Base-by-base conservation (phyloP, 257 asterid species). In the Solanum commersonii region DNA sequence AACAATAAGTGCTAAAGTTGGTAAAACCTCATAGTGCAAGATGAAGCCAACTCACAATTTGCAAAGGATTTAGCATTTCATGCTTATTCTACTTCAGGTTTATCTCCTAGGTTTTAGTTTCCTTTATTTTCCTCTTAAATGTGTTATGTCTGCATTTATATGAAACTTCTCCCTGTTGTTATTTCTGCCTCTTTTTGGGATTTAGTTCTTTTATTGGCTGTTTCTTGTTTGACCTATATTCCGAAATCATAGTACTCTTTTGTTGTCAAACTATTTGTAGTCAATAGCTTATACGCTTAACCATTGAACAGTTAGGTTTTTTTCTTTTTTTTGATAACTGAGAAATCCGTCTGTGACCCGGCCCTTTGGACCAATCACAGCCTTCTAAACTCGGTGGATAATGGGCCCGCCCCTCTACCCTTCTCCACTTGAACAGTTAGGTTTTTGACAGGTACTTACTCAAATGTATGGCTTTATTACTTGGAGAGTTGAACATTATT, bases 371-470 rank as follows among this genome's bases (percentile, higher is more conserved):
- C 33, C 33, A 31, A 31, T 31, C 33, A 31, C 33, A 31, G 33
- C 33, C 33, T 29, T 29, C 31, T 29, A 29, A 27, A 27, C 29
- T 27, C 33, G 33, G 33, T 31, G 33, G 33, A 31, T 31, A 31
- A 31, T 31, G 33, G 33, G 33, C 33, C 33, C 33, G 33, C 33
- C 33, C 3, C 33, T 31, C 33, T 31, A 31, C 33, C 33, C 33
- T 31, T 31, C 33, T 31, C 33, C 33, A 31, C 33, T 29, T 29
- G 31, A 29, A 29, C 31, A 31, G 4, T 97, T 88, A 95, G 96
- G 92, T 90, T 97, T 92, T 95, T 95, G 25, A 4, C 82, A 38
- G 67, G 87, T 67, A 85, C 35, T 85, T 67, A 10, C 42, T 40
- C 63, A 67, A 85, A 35, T 27, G 34, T n/a, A 74, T 20, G 52